Evolutionary conservation across 371 early-diverging fungal species (phyloP), one percentile per base, ranked within the genome.

Genomic region (Rhizomucor miehei): DNA sequence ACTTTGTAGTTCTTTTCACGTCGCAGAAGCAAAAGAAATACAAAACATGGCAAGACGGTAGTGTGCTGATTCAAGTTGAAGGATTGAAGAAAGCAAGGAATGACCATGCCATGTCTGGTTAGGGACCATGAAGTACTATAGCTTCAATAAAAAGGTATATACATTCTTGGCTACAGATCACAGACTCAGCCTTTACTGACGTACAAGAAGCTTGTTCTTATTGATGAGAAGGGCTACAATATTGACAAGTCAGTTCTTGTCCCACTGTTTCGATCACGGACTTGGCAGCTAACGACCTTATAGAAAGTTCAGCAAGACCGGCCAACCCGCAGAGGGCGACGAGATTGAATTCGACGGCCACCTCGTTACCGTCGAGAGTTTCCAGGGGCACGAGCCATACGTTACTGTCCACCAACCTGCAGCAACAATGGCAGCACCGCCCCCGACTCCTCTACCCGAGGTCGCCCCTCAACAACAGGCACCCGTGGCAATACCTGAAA

Each of bases 21-120:
- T 70, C 73, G 9, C 85, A 85, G 57, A 83, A 83, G 51, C 57
- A 51, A 6, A 85, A 83, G 56, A 85, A 85, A 49, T 66, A 66
- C 51, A 85, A 85, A 56, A 83, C 80, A 12, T 85, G 84, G 84
- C 83, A 82, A 51, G 85, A 85, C 59, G 85, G 85, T 77, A 67
- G 36, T 44, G 11, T 3, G 4, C 11, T 11, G 11, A 19, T 41
- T 14, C 6, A 3, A 41, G 12, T 12, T 41, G 3, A 41, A 41
- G 6, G 3, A 6, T 41, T 3, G 4, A 6, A 29, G 29, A 29
- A 8, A 29, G 8, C 29, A 3, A 29, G 29, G 14, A 3, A 6
- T 41, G 12, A 14, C 41, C 11, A 4, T 3, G 3, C 6, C 3
- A 41, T 41, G 41, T 16, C 41, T 8, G 8, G 6, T 11, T 41